These are phyloP conservation scores for Aspergillus olivimuriae DNA, from an alignment of 495 filamentous ascomycete species.

Conservation along the genomic window DNA sequence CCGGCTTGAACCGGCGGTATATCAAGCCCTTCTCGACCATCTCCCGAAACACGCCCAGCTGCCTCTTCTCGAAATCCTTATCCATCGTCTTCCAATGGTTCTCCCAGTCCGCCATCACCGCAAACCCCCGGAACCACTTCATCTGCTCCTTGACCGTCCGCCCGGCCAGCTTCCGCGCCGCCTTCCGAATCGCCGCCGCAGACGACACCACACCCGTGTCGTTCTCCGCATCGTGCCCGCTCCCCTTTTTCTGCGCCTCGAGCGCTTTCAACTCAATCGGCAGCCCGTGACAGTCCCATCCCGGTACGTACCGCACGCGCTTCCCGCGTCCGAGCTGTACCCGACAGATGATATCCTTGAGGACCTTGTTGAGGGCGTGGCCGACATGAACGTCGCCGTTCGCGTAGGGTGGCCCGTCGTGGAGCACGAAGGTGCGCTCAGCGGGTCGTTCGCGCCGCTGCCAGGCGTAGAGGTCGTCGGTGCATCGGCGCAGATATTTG, in stretches of 20 bases:
- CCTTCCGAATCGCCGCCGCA: slow-evolving; percentile 50
- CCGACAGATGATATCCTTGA: slow-evolving; percentile 89
- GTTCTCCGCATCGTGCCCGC: too few relatives aligned
- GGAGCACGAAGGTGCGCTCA: slow-evolving; percentile 65
- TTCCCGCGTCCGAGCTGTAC: slow-evolving; percentile 72
- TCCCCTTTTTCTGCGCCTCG: slow-evolving; percentile 45
- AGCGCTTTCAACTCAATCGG: slow-evolving; percentile 98
- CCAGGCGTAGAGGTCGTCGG: slow-evolving; percentile 86
- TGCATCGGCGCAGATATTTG: slow-evolving; percentile 68
- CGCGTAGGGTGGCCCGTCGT: slow-evolving; percentile 96
- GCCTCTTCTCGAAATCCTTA: slow-evolving; percentile 73
- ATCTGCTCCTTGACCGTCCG: slow-evolving; percentile 76
- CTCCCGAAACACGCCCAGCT: slow-evolving; percentile 75
- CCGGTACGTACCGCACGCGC: slow-evolving; percentile 79
- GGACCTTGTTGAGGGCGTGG: slow-evolving; percentile 96
- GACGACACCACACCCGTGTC: slow-evolving; percentile 16
- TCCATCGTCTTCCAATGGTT: slow-evolving; percentile 90
- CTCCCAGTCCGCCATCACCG: slow-evolving; percentile 94
- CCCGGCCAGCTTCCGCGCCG: slow-evolving; percentile 68
- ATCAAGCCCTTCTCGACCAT: slow-evolving; percentile 84
- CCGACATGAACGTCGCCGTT: slow-evolving; percentile 92
- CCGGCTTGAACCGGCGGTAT: slow-evolving; percentile 82
- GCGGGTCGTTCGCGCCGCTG: slow-evolving; percentile 59
- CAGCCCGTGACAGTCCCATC: slow-evolving; percentile 97
- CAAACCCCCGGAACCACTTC: slow-evolving; percentile 74